Conservation (phyloP, 768 basidiomycete genomes). For the Porphyrellus cyaneotinctus region DNA sequence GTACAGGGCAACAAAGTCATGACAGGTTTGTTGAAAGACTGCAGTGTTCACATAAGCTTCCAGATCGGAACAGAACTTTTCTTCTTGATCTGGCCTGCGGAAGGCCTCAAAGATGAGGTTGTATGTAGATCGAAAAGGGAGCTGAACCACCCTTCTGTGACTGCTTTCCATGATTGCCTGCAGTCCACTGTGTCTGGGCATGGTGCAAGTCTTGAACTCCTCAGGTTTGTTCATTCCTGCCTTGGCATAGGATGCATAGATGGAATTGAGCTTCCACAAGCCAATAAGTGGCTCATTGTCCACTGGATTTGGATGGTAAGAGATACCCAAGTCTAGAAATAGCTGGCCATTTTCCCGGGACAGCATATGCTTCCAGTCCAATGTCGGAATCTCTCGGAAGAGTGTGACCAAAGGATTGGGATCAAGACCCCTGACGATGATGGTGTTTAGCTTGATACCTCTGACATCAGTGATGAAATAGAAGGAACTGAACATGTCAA, state of each 20-base stretch:
- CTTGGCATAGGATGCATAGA: conserved; percentile 4
- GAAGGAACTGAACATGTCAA: conserved; percentile 9
- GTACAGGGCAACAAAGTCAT: neutral
- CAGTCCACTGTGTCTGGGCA: conserved; percentile 6
- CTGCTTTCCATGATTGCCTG: neutral
- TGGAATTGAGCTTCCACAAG: conserved; percentile 9
- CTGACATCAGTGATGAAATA: conserved; percentile 12
- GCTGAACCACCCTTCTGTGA: neutral
- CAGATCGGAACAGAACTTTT: conserved; percentile 1
- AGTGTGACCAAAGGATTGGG: conserved; percentile 2
- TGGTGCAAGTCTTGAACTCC: conserved; percentile 8
- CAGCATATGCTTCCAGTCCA: conserved; percentile 14
- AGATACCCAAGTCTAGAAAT: conserved; percentile 7
- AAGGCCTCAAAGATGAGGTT: conserved; percentile 5
- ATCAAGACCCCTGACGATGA: conserved; percentile 1
- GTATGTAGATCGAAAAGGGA: neutral
- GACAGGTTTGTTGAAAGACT: neutral
- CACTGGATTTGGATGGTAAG: conserved; percentile 1
- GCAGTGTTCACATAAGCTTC: conserved; percentile 1
- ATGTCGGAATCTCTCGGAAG: conserved; percentile 6
- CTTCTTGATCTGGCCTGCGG: neutral
- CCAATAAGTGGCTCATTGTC: neutral
- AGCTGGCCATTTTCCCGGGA: conserved; percentile 1
- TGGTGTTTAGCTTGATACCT: conserved; percentile 12
- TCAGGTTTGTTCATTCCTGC: conserved; percentile 6